Conservation (phyloP, 129 eudicot genomes). For the Chrysanthemum seticuspe region DNA sequence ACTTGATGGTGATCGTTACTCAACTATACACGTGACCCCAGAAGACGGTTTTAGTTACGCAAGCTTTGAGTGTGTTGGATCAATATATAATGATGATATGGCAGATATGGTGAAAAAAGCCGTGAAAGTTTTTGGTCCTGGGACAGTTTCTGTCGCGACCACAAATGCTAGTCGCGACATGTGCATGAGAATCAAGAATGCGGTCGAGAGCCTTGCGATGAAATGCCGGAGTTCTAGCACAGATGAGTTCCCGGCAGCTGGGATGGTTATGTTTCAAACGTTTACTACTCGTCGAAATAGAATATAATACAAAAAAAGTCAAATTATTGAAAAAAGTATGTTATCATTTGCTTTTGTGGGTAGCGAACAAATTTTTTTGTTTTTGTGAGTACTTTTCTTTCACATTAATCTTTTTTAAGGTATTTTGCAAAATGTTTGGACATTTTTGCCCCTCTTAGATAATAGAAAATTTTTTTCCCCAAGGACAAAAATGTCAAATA, state of each 20-base stretch:
- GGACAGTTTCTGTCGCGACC: slow-evolving; percentile 58
- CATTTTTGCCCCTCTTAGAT: too few species aligned
- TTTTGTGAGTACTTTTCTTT: too few species aligned
- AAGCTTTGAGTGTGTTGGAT: slow-evolving; percentile 74
- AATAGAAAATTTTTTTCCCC: too few species aligned
- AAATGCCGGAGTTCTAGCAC: slow-evolving; percentile 56
- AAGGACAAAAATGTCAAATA: too few species aligned
- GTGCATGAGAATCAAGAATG: slow-evolving; percentile 45
- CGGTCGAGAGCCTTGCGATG: slow-evolving; percentile 63
- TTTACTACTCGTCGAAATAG: slow-evolving; percentile 59
- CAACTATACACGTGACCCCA: slow-evolving; percentile 84
- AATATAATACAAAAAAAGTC: background rate
- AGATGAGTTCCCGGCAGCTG: slow-evolving; percentile 73
- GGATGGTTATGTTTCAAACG: slow-evolving; percentile 63
- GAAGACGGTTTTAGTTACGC: slow-evolving; percentile 92
- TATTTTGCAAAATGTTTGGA: too few species aligned
- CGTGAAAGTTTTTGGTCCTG: slow-evolving; percentile 68
- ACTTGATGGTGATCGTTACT: slow-evolving; percentile 60
- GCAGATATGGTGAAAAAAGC: slow-evolving; percentile 55
- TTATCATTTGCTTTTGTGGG: too few species aligned
- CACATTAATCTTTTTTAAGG: too few species aligned
- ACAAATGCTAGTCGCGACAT: slow-evolving; percentile 37
- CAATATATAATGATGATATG: slow-evolving; percentile 46
- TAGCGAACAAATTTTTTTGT: too few species aligned
- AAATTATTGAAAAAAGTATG: too few species aligned